phyloP scores from a whole-genome alignment of 2,329 filamentous ascomycete species.

The Diaporthe australafricana region DNA sequence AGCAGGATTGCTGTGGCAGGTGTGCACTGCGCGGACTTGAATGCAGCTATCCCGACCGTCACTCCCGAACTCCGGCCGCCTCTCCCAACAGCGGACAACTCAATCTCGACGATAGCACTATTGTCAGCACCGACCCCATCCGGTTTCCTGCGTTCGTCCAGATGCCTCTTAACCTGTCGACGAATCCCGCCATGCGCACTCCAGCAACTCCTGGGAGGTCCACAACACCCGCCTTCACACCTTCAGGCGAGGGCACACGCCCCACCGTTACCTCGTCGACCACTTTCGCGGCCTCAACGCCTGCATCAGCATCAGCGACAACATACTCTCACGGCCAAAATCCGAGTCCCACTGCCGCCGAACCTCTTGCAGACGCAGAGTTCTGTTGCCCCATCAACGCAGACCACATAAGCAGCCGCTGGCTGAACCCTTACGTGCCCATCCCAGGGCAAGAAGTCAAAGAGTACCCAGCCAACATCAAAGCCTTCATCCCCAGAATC shows the following conservation, averaged over 20 bases:
- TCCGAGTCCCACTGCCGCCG: neutral
- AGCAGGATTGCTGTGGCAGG: slow-evolving; percentile 46
- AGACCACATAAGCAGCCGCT: slow-evolving; percentile 60
- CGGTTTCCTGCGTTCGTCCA: neutral
- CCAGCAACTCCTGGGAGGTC: neutral
- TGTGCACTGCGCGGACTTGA: slow-evolving; percentile 46
- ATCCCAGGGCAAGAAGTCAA: slow-evolving; percentile 56
- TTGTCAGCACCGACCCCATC: neutral
- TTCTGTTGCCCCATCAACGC: slow-evolving; percentile 59
- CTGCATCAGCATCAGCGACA: neutral
- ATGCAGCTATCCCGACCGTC: slow-evolving; percentile 46
- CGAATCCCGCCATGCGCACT: neutral
- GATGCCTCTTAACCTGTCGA: too few species aligned
- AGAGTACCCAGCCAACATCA: slow-evolving; percentile 51
- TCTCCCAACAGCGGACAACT: neutral
- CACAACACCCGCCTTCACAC: neutral
- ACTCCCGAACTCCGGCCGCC: neutral
- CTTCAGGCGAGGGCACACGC: neutral
- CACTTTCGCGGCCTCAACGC: neutral
- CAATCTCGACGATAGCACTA: neutral
- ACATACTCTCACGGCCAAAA: neutral
- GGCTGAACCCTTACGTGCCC: slow-evolving; percentile 60
- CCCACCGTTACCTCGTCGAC: neutral
- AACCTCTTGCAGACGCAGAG: slow-evolving; percentile 40
- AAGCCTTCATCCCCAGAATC: slow-evolving; percentile 53